A percentile compares a stretch with the other conserved stretches of the same genome.
Evolutionary conservation across 2,329 filamentous ascomycete species (phyloP).

Genomic region (Helotiales sp.): DNA sequence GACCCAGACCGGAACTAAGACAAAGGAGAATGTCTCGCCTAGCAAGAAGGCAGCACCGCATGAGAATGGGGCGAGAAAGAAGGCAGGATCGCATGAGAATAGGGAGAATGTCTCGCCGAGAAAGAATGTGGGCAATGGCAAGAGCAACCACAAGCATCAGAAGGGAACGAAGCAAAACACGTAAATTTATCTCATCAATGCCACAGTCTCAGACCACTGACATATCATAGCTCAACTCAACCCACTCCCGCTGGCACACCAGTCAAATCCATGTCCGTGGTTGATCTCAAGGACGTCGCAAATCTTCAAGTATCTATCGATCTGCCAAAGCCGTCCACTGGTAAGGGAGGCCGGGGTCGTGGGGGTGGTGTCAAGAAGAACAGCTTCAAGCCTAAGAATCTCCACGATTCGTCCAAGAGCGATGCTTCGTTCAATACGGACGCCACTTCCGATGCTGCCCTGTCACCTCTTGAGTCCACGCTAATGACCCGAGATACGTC

Average conservation of each 20-base stretch:
- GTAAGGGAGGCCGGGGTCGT: neutral
- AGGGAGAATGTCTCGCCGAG: neutral
- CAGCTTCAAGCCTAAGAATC: constrained; percentile 14
- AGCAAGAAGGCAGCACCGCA: neutral
- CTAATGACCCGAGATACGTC: constrained; percentile 8
- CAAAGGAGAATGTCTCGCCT: constrained; percentile 1
- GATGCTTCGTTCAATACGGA: constrained; percentile 18
- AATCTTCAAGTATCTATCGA: neutral
- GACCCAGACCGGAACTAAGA: neutral
- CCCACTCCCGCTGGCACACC: constrained; percentile 14
- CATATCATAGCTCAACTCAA: neutral
- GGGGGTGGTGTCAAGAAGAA: constrained; percentile 7
- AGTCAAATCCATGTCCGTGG: neutral
- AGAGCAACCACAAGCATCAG: constrained; percentile 9
- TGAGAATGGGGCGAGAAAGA: neutral
- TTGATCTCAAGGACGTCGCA: neutral
- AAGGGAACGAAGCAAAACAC: constrained; percentile 16
- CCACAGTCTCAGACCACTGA: neutral
- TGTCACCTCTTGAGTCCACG: constrained; percentile 8
- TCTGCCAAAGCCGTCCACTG: neutral
- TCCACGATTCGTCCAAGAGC: neutral
- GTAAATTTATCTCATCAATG: constrained; percentile 11
- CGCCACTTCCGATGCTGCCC: constrained; percentile 3
- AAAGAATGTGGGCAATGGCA: neutral
- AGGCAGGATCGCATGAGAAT: neutral